Percentiles rank a stretch among this genome's conserved stretches.
Conservation (phyloP, 371 early-diverging fungal genomes). For the Rhizopus arrhizus region DNA sequence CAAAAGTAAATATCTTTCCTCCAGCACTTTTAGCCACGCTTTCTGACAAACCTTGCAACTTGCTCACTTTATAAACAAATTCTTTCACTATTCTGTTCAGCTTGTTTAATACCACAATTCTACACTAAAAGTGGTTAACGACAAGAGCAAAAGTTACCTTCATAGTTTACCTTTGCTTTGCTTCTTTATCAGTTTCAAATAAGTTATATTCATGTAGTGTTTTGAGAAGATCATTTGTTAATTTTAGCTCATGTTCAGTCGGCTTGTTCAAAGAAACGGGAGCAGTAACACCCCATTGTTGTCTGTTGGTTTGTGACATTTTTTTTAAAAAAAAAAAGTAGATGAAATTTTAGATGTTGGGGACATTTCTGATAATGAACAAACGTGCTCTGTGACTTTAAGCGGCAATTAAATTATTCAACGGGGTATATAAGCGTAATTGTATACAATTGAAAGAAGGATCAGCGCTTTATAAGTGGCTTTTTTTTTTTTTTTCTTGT, state of each 20-base stretch:
- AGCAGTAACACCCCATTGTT: conserved; percentile 63
- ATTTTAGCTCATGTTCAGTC: conserved; percentile 61
- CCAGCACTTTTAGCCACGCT: conserved; percentile 85
- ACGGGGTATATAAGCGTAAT: no score
- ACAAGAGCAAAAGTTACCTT: background rate
- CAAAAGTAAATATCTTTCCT: conserved; percentile 99
- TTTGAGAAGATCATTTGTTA: conserved; percentile 65
- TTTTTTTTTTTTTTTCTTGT: no score
- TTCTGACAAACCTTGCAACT: conserved; percentile 73
- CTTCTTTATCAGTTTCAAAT: conserved; percentile 79
- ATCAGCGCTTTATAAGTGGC: no score
- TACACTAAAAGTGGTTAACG: conserved; percentile 23
- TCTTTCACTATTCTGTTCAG: conserved; percentile 86
- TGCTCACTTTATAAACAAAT: conserved; percentile 80
- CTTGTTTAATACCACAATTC: conserved; percentile 87
- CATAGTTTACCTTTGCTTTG: conserved; percentile 36
- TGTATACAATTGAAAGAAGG: background rate
- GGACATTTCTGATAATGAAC: background rate
- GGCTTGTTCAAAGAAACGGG: conserved; percentile 61
- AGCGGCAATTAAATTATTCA: background rate
- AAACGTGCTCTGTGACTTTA: conserved; percentile 6
- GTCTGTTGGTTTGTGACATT: conserved; percentile 30
- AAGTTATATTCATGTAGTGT: conserved; percentile 69
- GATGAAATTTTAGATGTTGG: background rate
- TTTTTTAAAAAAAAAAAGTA: background rate